These are phyloP conservation scores for Collybia sp. DNA, from an alignment of 768 basidiomycete species.

Conservation along the genomic window DNA sequence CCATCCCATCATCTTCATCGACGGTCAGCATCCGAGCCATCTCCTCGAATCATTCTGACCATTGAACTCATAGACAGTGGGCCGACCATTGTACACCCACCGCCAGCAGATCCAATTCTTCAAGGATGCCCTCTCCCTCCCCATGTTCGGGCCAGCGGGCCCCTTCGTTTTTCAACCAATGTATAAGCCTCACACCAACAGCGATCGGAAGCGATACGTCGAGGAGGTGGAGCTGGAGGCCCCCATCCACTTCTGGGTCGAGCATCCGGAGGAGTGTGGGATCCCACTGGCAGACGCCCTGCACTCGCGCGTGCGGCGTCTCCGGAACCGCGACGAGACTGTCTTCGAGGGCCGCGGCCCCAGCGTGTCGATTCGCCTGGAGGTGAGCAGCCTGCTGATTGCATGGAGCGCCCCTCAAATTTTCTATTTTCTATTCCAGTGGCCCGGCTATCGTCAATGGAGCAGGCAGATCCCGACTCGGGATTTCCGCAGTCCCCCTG, in stretches of 20 bases:
- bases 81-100: slow-evolving; percentile 25
- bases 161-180: slow-evolving; percentile 67
- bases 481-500: slow-evolving; percentile 75
- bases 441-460: slow-evolving; percentile 79
- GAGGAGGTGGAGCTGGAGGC: slow-evolving; percentile 59
- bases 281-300: slow-evolving; percentile 62
- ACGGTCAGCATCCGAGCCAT: no score
- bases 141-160: slow-evolving; percentile 26
- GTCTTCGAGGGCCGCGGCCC: slow-evolving; percentile 75
- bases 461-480: slow-evolving; percentile 79
- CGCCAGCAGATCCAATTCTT: slow-evolving; percentile 43
- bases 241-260: slow-evolving; percentile 60
- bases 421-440: slow-evolving; percentile 39
- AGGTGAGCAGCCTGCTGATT: slow-evolving; percentile 36
- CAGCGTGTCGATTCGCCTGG: slow-evolving; percentile 74
- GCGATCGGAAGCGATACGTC: slow-evolving; percentile 73
- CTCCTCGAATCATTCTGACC: slow-evolving; percentile 12
- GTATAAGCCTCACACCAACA: slow-evolving; percentile 75
- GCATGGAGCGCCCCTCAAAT: slow-evolving; percentile 2
- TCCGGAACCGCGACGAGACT: slow-evolving; percentile 53
- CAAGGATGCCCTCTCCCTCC: slow-evolving; percentile 32
- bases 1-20: no score
- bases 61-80: no score
- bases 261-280: slow-evolving; percentile 52
- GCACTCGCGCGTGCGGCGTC: slow-evolving; percentile 49